Evolutionary conservation across 2,329 filamentous ascomycete species (phyloP).

Genomic region (Beauveria australis): DNA sequence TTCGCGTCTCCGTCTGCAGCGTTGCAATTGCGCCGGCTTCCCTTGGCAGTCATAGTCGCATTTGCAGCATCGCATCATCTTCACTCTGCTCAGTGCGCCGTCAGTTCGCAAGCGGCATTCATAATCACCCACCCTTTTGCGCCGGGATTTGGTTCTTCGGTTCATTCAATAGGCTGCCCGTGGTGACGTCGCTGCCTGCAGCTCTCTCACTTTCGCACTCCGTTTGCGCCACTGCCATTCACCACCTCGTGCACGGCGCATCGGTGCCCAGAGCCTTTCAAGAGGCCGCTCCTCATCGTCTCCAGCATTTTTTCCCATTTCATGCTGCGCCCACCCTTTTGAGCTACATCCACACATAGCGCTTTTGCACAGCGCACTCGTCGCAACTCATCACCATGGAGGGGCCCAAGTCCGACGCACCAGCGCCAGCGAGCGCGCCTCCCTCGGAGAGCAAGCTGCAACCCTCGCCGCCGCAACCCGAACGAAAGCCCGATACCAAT

Average conservation of each 20-base stretch:
- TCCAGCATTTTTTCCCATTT: constrained; percentile 17
- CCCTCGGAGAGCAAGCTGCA: constrained; percentile 32
- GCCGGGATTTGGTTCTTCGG: constrained; percentile 1
- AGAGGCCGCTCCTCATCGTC: background rate
- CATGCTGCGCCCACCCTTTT: constrained; percentile 28
- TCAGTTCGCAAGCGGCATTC: background rate
- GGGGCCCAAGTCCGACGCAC: constrained; percentile 35
- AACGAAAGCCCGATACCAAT: constrained; percentile 18
- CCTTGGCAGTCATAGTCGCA: background rate
- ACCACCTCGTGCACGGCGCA: background rate
- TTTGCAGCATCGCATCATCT: background rate
- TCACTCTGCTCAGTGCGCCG: background rate
- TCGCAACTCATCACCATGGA: constrained; percentile 45
- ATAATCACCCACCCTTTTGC: background rate
- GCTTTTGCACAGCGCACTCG: constrained; percentile 29
- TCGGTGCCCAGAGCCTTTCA: background rate
- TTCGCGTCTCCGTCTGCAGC: background rate
- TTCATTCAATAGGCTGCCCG: background rate
- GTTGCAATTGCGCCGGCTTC: background rate
- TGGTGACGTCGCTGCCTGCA: background rate
- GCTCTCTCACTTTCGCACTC: constrained; percentile 2
- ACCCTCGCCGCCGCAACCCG: constrained; percentile 10
- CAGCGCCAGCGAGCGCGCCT: constrained; percentile 27
- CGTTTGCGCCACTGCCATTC: constrained; percentile 7
- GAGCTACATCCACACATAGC: constrained; percentile 21